A percentile compares a stretch with the other conserved stretches of the same genome.
These are phyloP conservation scores for Nitzschia sp. DNA, from an alignment of 108 stramenopile genomes.

Conservation along the genomic window DNA sequence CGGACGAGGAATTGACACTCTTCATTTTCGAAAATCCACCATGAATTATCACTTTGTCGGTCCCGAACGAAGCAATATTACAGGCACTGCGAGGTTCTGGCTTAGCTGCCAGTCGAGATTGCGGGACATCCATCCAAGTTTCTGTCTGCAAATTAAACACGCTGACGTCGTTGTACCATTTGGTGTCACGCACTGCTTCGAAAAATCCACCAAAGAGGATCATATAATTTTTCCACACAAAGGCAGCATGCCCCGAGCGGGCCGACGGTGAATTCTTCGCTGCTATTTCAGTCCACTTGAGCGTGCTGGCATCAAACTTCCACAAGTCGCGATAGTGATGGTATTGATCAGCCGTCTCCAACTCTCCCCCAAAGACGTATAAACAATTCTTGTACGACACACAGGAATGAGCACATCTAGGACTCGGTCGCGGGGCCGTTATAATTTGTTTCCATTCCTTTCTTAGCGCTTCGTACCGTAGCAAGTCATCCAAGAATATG, in stretches of 20 bases:
- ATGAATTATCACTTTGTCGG: slow-evolving; percentile 68
- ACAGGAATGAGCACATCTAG: slow-evolving; percentile 93
- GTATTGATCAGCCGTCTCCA: slow-evolving; percentile 89
- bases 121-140: slow-evolving; percentile 80
- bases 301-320: slow-evolving; percentile 81
- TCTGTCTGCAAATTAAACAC: slow-evolving; percentile 79
- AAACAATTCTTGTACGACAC: slow-evolving; percentile 86
- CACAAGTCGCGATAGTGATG: slow-evolving; percentile 95
- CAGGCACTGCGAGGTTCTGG: slow-evolving; percentile 85
- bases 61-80: slow-evolving; percentile 57
- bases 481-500: slow-evolving; percentile 88
- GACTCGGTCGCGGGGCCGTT: slow-evolving; percentile 78
- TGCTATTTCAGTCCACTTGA: slow-evolving; percentile 83
- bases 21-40: slow-evolving; percentile 88
- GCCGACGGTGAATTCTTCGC: slow-evolving; percentile 61
- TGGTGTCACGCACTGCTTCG: slow-evolving; percentile 77
- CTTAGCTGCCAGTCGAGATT: slow-evolving; percentile 63
- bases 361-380: slow-evolving; percentile 96
- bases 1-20: slow-evolving; percentile 30
- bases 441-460: slow-evolving; percentile 75
- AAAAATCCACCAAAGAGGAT: slow-evolving; percentile 96
- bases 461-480: slow-evolving; percentile 67
- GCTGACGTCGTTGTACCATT: slow-evolving; percentile 84
- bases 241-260: slow-evolving; percentile 86
- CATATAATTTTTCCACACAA: slow-evolving; percentile 93